These are phyloP conservation scores for Singerocomus inundabilis DNA, from an alignment of 1,284 basidiomycete species.

Conservation along the genomic window DNA sequence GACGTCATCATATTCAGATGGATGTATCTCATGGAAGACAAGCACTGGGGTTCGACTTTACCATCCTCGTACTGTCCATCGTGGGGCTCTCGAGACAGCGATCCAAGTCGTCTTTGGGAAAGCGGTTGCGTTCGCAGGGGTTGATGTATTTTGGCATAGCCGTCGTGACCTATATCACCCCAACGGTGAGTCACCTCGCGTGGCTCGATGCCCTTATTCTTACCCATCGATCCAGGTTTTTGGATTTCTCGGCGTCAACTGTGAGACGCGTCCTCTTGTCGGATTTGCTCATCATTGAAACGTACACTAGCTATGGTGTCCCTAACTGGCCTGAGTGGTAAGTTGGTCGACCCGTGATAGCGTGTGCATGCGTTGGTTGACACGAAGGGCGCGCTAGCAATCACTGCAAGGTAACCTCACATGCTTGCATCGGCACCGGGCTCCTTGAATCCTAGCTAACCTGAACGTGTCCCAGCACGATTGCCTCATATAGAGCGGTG, in stretches of 20 bases:
- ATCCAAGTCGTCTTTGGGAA: slow-evolving; percentile 18
- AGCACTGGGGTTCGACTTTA: slow-evolving; percentile 23
- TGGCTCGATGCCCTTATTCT: too few species aligned
- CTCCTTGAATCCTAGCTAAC: background rate
- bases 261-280: slow-evolving; percentile 3
- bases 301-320: slow-evolving; percentile 2
- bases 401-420: slow-evolving; percentile 11
- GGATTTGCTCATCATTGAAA: background rate
- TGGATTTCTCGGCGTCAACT: background rate
- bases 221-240: slow-evolving; percentile 11
- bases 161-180: slow-evolving; percentile 11
- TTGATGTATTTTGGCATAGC: slow-evolving; percentile 20
- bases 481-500: slow-evolving; percentile 17
- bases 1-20: background rate
- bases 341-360: background rate
- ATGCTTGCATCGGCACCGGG: background rate
- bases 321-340: slow-evolving; percentile 5
- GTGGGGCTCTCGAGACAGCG: slow-evolving; percentile 12
- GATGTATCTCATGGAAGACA: background rate
- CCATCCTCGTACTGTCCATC: slow-evolving; percentile 19
- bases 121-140: slow-evolving; percentile 18
- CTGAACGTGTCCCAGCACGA: slow-evolving; percentile 3
- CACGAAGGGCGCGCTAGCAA: slow-evolving; percentile 1
- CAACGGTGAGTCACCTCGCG: slow-evolving; percentile 11
- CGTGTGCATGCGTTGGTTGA: background rate